phyloP scores from a whole-genome alignment of 805 yeast species.

The Lipomyces spencermartinsiae region DNA sequence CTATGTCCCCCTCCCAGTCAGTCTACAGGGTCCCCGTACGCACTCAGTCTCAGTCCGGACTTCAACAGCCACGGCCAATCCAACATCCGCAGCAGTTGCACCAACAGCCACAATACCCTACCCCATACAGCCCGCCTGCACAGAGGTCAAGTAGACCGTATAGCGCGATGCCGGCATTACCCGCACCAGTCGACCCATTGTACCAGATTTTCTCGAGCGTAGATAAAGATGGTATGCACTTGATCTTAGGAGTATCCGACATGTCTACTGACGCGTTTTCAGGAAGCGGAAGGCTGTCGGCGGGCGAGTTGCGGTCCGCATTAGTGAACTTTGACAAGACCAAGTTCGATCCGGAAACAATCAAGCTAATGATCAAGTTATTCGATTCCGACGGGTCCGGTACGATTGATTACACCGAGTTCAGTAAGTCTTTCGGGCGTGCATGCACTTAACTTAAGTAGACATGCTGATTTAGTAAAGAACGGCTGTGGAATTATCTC shows the following conservation, averaged over 20 bases:
- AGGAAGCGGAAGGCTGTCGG: constrained; percentile 50
- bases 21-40: constrained; percentile 8
- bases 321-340: constrained; percentile 69
- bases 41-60: neutral
- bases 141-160: constrained; percentile 12
- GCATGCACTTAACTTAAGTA: too few relatives aligned
- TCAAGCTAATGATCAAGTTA: constrained; percentile 62
- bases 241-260: too few relatives aligned
- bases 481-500: constrained; percentile 68
- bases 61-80: neutral
- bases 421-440: constrained; percentile 44
- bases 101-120: constrained; percentile 7
- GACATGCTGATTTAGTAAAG: neutral
- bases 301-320: constrained; percentile 63
- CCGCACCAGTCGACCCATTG: constrained; percentile 24
- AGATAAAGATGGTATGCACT: constrained; percentile 29
- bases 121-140: constrained; percentile 10
- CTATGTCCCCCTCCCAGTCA: neutral
- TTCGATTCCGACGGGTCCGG: constrained; percentile 60
- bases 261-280: neutral
- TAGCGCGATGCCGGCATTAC: constrained; percentile 16
- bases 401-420: constrained; percentile 62
- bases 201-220: constrained; percentile 40
- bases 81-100: constrained; percentile 14
- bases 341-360: constrained; percentile 64